phyloP scores from a whole-genome alignment of 768 basidiomycete genomes.

The Filobasidium floriforme region DNA sequence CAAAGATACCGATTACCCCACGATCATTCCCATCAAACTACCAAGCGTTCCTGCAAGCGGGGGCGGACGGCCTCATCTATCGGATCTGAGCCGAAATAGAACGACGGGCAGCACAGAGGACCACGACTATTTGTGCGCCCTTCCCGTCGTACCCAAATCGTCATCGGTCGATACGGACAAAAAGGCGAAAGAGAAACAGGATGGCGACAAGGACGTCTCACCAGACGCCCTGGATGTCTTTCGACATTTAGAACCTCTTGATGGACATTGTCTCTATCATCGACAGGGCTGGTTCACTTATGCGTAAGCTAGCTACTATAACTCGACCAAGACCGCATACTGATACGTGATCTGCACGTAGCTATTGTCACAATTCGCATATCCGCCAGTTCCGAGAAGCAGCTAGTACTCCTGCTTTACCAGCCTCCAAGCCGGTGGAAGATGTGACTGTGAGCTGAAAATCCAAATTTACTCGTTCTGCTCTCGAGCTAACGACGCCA shows the following conservation, averaged over 20 bases:
- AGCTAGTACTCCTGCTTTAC: slow-evolving; percentile 56
- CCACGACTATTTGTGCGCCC: background rate
- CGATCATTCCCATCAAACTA: too few relatives aligned
- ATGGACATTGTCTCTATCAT: slow-evolving; percentile 38
- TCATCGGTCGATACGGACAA: background rate
- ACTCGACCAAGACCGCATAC: background rate
- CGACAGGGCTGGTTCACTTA: slow-evolving; percentile 35
- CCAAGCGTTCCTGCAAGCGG: too few relatives aligned
- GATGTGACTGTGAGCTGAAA: slow-evolving; percentile 61
- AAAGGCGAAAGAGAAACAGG: background rate
- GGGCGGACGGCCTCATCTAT: too few relatives aligned
- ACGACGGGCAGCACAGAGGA: background rate
- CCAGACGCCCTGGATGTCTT: slow-evolving; percentile 34
- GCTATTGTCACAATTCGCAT: slow-evolving; percentile 72
- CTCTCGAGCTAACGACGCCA: too few relatives aligned
- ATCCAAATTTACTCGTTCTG: background rate
- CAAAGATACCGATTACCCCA: too few relatives aligned
- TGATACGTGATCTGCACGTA: background rate
- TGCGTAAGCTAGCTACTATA: slow-evolving; percentile 12
- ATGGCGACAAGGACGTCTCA: slow-evolving; percentile 4
- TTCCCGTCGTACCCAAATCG: background rate
- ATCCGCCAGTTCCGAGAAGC: slow-evolving; percentile 93
- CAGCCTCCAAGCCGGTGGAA: slow-evolving; percentile 72
- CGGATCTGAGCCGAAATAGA: too few relatives aligned
- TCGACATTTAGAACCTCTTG: slow-evolving; percentile 34